These are phyloP conservation scores for Penicillium lividum DNA, from an alignment of 495 filamentous ascomycete species.

Conservation along the genomic window DNA sequence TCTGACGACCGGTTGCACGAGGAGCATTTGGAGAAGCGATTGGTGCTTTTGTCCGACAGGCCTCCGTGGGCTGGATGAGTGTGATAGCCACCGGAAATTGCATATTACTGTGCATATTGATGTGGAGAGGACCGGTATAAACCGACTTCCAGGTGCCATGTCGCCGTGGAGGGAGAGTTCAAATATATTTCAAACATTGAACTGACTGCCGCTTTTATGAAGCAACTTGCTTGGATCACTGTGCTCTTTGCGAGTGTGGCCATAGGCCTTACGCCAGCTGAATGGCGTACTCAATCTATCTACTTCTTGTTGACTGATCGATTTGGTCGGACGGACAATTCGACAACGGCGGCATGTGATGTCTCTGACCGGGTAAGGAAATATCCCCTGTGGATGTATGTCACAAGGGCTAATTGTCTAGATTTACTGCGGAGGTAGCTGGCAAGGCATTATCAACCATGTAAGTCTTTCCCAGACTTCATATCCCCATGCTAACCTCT, in stretches of 20 bases:
- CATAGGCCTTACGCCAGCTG: conserved; percentile 40
- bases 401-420: conserved; percentile 7
- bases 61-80: not conserved
- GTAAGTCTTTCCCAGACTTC: conserved; percentile 30
- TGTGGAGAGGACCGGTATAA: not conserved
- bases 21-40: not conserved
- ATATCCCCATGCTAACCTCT: not conserved
- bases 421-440: conserved; percentile 75
- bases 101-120: not conserved
- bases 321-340: conserved; percentile 67
- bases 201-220: not conserved
- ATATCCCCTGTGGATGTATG: not conserved
- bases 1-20: not conserved
- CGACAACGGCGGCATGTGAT: conserved; percentile 57
- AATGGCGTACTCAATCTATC: conserved; percentile 66
- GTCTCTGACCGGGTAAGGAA: conserved; percentile 34
- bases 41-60: conserved; percentile 6
- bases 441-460: conserved; percentile 68
- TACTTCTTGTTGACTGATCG: conserved; percentile 78
- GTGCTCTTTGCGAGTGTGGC: not conserved
- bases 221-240: not conserved
- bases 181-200: not conserved
- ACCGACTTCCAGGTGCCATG: not conserved
- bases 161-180: too few relatives aligned
- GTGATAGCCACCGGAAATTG: not conserved